Evolutionary conservation across 768 basidiomycete species (phyloP).

Genomic region (Cystofilobasidium macerans): DNA sequence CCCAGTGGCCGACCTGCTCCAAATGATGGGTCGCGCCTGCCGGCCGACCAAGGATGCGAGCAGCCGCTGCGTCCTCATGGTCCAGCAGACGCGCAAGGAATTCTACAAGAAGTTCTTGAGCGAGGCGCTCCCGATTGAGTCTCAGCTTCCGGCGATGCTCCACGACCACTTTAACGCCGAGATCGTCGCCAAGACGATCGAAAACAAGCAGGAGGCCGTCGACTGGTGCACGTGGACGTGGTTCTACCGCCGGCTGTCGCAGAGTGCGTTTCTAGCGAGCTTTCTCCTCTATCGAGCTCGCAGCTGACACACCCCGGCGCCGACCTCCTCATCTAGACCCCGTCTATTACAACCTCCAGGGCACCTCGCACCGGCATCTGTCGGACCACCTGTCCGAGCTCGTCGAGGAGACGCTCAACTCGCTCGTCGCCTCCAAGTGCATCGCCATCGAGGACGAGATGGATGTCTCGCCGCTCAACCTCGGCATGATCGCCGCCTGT

Average conservation of each 20-base stretch:
- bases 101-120: constrained; percentile 98
- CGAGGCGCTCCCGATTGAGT: constrained; percentile 96
- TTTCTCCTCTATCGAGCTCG: constrained; percentile 45
- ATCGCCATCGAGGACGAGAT: constrained; percentile 78
- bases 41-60: constrained; percentile 76
- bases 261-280: constrained; percentile 44
- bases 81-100: constrained; percentile 92
- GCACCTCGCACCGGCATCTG: constrained; percentile 87
- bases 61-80: constrained; percentile 92
- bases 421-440: constrained; percentile 88
- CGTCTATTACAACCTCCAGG: constrained; percentile 46
- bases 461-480: constrained; percentile 69
- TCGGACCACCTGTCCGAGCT: constrained; percentile 93
- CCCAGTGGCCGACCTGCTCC: constrained; percentile 93
- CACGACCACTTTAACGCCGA: constrained; percentile 98
- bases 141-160: constrained; percentile 77
- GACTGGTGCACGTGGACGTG: constrained; percentile 98
- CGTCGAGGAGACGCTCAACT: constrained; percentile 82
- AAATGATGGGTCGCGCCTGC: constrained; percentile 99
- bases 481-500: constrained; percentile 90
- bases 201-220: constrained; percentile 88
- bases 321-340: not conserved
- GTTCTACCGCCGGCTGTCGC: constrained; percentile 90
- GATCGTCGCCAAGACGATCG: constrained; percentile 95
- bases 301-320: constrained; percentile 55